These are phyloP conservation scores for Delonix regia DNA, from an alignment of 306 rosid species.

Conservation along the genomic window DNA sequence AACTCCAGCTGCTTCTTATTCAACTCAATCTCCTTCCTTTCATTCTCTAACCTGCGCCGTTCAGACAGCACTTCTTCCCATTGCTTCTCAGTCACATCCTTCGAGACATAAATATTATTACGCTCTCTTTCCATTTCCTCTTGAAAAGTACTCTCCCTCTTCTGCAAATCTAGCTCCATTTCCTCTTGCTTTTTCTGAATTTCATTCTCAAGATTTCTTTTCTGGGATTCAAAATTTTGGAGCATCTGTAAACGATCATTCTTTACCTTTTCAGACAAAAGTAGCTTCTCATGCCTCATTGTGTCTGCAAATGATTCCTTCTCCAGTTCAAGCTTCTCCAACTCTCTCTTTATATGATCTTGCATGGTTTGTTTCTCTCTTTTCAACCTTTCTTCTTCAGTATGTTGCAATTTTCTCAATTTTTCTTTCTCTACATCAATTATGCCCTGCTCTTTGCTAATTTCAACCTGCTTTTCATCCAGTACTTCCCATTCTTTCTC, in stretches of 20 bases:
- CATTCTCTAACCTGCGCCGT: conserved; percentile 55
- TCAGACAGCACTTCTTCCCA: conserved; percentile 65
- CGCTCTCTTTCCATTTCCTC: conserved; percentile 69
- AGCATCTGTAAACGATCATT: conserved; percentile 57
- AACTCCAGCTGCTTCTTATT: conserved; percentile 63
- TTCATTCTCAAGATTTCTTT: conserved; percentile 65
- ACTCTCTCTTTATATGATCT: conserved; percentile 60
- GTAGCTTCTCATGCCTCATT: conserved; percentile 59
- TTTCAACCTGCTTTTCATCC: conserved; percentile 71
- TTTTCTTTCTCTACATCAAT: conserved; percentile 68
- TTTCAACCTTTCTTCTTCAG: conserved; percentile 71
- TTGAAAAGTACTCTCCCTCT: conserved; percentile 68
- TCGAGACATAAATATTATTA: conserved; percentile 55
- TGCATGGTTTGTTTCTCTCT: conserved; percentile 58
- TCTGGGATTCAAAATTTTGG: conserved; percentile 66
- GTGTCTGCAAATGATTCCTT: conserved; percentile 65
- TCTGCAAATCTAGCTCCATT: conserved; percentile 57
- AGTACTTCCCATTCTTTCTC: conserved; percentile 88
- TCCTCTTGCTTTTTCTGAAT: conserved; percentile 60
- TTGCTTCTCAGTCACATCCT: conserved; percentile 64
- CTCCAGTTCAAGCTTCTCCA: conserved; percentile 71
- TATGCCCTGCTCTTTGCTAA: conserved; percentile 48
- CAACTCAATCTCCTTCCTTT: conserved; percentile 57
- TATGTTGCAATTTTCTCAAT: conserved; percentile 50
- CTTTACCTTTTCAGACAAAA: conserved; percentile 63